Conservation (phyloP, 345 rosid genomes). For the Raphanus raphanistrum region DNA sequence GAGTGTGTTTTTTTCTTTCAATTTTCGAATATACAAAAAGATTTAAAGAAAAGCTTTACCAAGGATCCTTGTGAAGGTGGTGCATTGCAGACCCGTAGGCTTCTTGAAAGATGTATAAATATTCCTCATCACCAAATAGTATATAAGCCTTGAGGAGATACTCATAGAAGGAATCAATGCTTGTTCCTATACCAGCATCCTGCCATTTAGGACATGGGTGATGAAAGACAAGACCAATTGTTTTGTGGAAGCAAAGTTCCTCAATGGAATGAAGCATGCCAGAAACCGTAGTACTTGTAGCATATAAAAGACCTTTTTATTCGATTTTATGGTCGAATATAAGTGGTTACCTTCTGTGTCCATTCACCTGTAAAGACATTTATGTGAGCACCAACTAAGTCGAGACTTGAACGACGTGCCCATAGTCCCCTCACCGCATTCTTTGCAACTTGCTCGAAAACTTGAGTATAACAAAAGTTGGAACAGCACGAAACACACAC, state of each 20-base stretch:
- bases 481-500: background rate
- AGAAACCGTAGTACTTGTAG: background rate
- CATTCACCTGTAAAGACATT: slow-evolving; percentile 99
- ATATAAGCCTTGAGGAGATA: slow-evolving; percentile 97
- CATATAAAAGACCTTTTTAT: background rate
- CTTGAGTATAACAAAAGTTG: slow-evolving; percentile 44
- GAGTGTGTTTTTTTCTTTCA: slow-evolving; percentile 30
- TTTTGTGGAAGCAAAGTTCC: background rate
- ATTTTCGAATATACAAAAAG: slow-evolving; percentile 16
- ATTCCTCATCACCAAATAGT: slow-evolving; percentile 94
- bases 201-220: slow-evolving; percentile 43
- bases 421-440: slow-evolving; percentile 89
- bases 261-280: background rate
- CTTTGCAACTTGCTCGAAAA: slow-evolving; percentile 94
- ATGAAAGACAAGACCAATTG: background rate
- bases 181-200: slow-evolving; percentile 99
- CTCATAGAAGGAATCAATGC: slow-evolving; percentile 97
- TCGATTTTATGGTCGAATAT: background rate
- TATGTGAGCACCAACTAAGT: slow-evolving; percentile 97
- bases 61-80: slow-evolving; percentile 89
- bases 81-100: slow-evolving; percentile 92
- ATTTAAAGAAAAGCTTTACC: slow-evolving; percentile 56
- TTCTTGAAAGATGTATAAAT: slow-evolving; percentile 88
- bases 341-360: slow-evolving; percentile 83
- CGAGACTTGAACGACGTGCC: slow-evolving; percentile 92